Evolutionary conservation across 371 early-diverging fungal species (phyloP).

Genomic region (Lichtheimia ornata): DNA sequence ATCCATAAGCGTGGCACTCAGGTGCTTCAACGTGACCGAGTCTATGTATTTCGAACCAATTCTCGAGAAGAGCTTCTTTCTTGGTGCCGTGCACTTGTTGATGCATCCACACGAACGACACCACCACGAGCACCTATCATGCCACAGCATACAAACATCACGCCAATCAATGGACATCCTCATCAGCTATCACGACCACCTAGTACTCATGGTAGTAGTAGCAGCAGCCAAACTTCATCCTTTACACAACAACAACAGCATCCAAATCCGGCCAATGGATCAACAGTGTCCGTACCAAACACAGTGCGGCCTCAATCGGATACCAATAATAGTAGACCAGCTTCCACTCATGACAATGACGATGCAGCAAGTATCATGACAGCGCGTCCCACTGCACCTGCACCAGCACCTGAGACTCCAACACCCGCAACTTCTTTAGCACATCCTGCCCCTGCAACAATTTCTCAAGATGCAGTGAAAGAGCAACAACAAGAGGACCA

Average conservation of each 20-base stretch:
- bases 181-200: neutral
- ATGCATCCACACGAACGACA: constrained; percentile 13
- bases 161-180: neutral
- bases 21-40: constrained; percentile 18
- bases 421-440: neutral
- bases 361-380: constrained; percentile 7
- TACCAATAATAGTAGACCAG: no score
- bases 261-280: neutral
- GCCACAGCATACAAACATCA: neutral
- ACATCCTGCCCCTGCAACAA: neutral
- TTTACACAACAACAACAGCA: neutral
- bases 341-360: constrained; percentile 3
- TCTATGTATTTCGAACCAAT: constrained; percentile 15
- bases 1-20: constrained; percentile 17
- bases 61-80: constrained; percentile 14
- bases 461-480: neutral
- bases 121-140: neutral
- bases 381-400: neutral
- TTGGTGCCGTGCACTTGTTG: constrained; percentile 19
- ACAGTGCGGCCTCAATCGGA: no score
- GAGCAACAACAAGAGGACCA: constrained; percentile 1
- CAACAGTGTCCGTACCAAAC: constrained; percentile 6
- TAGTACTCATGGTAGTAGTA: no score
- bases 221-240: no score
- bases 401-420: neutral